phyloP scores from a whole-genome alignment of 2,329 filamentous ascomycete species.

The Seiridium unicorne region DNA sequence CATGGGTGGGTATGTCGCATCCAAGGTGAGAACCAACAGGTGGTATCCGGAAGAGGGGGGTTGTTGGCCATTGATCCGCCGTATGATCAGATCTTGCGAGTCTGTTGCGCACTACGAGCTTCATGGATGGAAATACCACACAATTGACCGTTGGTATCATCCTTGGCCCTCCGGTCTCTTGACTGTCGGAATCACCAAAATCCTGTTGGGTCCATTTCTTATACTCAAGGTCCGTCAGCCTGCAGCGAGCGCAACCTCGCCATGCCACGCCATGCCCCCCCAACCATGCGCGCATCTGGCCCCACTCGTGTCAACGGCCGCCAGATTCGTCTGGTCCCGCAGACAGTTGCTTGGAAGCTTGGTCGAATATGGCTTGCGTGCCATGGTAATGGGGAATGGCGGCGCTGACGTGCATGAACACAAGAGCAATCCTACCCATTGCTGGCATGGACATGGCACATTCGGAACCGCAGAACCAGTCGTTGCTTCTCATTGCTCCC shows the following conservation, averaged over 20 bases:
- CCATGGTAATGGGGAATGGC: neutral
- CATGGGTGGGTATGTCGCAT: too few species aligned
- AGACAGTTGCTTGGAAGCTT: neutral
- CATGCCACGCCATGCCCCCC: neutral
- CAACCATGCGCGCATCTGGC: neutral
- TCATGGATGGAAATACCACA: too few species aligned
- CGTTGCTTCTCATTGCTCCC: neutral
- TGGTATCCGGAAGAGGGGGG: too few species aligned
- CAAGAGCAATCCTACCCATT: neutral
- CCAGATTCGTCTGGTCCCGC: neutral
- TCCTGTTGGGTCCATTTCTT: neutral
- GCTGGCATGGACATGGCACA: neutral
- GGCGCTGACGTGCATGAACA: conserved; percentile 6
- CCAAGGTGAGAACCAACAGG: too few species aligned
- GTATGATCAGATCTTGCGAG: too few species aligned
- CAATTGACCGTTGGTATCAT: neutral
- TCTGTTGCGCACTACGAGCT: neutral
- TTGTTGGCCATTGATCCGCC: too few species aligned
- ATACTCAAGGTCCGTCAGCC: neutral
- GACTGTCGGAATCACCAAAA: neutral
- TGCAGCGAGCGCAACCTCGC: neutral
- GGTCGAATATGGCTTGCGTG: neutral
- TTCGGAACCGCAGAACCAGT: neutral
- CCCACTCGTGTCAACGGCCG: neutral
- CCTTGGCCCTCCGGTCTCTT: neutral